These are phyloP conservation scores for Neofusicoccum cordaticola DNA, from an alignment of 2,329 filamentous ascomycete species.

Conservation along the genomic window DNA sequence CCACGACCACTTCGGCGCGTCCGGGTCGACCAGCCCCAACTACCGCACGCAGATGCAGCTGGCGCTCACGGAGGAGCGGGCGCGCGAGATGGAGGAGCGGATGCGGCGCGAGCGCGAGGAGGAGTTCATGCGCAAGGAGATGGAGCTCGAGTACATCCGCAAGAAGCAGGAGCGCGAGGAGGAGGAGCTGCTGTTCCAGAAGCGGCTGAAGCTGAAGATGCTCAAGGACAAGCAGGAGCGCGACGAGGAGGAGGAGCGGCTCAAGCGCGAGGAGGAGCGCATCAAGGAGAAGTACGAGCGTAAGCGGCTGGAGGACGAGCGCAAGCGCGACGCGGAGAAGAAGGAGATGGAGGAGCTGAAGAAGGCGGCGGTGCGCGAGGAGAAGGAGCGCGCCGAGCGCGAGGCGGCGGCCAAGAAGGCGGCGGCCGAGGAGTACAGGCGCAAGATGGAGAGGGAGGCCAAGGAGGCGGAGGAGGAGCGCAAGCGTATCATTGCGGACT, in stretches of 20 bases:
- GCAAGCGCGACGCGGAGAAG: slow-evolving; percentile 22
- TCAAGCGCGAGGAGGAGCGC: slow-evolving; percentile 25
- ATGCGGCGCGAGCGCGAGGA: slow-evolving; percentile 29
- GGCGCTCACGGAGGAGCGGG: not conserved
- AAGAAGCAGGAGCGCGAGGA: slow-evolving; percentile 19
- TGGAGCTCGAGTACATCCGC: slow-evolving; percentile 18
- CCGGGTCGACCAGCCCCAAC: slow-evolving; percentile 21
- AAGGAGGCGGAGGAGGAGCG: slow-evolving; percentile 25
- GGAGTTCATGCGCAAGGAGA: slow-evolving; percentile 22
- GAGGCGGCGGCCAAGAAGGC: slow-evolving; percentile 35
- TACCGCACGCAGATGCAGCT: slow-evolving; percentile 20
- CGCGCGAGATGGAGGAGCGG: slow-evolving; percentile 19
- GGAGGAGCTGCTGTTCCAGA: slow-evolving; percentile 37
- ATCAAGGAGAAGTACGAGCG: slow-evolving; percentile 33
- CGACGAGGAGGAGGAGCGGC: slow-evolving; percentile 23
- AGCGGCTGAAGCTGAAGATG: slow-evolving; percentile 34
- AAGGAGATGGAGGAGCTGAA: slow-evolving; percentile 30
- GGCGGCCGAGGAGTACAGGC: slow-evolving; percentile 36
- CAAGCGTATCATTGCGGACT: slow-evolving; percentile 26
- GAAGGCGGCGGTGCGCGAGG: slow-evolving; percentile 30
- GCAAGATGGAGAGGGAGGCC: slow-evolving; percentile 31
- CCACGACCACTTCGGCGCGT: slow-evolving; percentile 16
- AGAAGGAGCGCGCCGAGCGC: slow-evolving; percentile 26
- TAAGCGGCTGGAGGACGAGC: slow-evolving; percentile 26
- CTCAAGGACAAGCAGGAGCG: slow-evolving; percentile 28